Conservation (phyloP, 257 asterid species). For the Rauvolfia tetraphylla region DNA sequence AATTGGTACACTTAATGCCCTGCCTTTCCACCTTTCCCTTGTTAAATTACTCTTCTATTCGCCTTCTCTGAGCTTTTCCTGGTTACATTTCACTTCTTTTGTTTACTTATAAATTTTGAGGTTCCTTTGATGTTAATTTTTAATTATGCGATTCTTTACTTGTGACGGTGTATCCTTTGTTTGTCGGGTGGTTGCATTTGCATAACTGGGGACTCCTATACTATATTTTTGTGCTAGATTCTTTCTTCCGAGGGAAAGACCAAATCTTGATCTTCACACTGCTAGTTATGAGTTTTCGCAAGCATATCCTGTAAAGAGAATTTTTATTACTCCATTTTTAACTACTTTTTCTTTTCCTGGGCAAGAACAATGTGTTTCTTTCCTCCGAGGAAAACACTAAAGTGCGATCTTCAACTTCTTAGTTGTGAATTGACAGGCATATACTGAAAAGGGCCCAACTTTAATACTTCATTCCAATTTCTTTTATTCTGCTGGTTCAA, state of each 20-base stretch:
- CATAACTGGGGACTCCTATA: not conserved
- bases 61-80: not conserved
- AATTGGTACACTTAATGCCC: not conserved
- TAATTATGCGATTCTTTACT: not conserved
- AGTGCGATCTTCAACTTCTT: not conserved
- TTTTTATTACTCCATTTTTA: not conserved
- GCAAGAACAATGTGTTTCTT: not conserved
- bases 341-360: not conserved
- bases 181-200: not conserved
- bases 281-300: not conserved
- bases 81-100: not conserved
- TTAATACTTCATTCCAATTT: not conserved
- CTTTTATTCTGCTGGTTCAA: not conserved
- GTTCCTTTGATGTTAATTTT: not conserved
- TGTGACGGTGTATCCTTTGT: not conserved
- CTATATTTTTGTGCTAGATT: not conserved
- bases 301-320: not conserved
- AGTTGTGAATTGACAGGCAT: not conserved
- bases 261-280: not conserved
- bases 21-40: not conserved
- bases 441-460: not conserved
- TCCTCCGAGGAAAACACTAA: not conserved
- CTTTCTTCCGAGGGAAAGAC: not conserved
- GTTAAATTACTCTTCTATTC: not conserved
- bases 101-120: not conserved